These are phyloP conservation scores for Scleromitrula shiraiana DNA, from an alignment of 2,329 filamentous ascomycete species.

Conservation along the genomic window DNA sequence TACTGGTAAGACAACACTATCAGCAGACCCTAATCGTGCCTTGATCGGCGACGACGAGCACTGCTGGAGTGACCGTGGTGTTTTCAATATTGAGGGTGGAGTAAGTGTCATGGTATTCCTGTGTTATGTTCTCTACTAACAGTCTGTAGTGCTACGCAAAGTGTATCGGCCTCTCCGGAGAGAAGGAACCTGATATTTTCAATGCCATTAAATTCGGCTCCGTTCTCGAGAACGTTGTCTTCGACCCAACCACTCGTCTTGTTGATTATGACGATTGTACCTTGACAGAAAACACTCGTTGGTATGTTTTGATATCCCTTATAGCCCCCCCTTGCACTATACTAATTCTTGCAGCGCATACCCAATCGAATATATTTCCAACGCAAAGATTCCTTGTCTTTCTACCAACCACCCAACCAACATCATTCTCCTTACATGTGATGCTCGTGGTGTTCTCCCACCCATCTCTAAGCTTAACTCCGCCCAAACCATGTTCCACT, in stretches of 20 bases:
- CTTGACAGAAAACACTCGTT: slow-evolving; percentile 96
- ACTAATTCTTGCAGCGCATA: slow-evolving; percentile 52
- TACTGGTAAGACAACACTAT: slow-evolving; percentile 97
- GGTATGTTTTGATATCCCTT: slow-evolving; percentile 28
- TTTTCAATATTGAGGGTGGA: slow-evolving; percentile 99
- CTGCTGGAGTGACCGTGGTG: slow-evolving; percentile 93
- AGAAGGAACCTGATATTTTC: slow-evolving; percentile 99
- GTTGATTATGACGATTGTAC: slow-evolving; percentile 96
- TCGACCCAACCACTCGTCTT: slow-evolving; percentile 78
- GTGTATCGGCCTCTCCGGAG: slow-evolving; percentile 90
- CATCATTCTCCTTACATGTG: slow-evolving; percentile 97
- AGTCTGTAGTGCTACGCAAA: slow-evolving; percentile 76
- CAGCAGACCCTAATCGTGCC: slow-evolving; percentile 90
- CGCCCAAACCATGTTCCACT: slow-evolving; percentile 99
- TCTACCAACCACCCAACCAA: slow-evolving; percentile 84
- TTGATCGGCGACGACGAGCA: slow-evolving; percentile 99
- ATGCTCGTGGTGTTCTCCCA: slow-evolving; percentile 92
- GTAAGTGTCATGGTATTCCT: slow-evolving; percentile 23
- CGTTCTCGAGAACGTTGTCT: slow-evolving; percentile 97
- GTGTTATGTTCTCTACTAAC: slow-evolving; percentile 10
- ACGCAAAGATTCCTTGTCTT: slow-evolving; percentile 97
- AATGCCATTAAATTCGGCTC: slow-evolving; percentile 94
- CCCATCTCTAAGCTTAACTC: slow-evolving; percentile 95
- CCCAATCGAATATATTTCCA: slow-evolving; percentile 97
- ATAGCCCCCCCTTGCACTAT: not conserved